Evolutionary conservation across 257 asterid genomes (phyloP), one percentile per base, ranked within the genome.

Genomic region (Scutellaria barbata): DNA sequence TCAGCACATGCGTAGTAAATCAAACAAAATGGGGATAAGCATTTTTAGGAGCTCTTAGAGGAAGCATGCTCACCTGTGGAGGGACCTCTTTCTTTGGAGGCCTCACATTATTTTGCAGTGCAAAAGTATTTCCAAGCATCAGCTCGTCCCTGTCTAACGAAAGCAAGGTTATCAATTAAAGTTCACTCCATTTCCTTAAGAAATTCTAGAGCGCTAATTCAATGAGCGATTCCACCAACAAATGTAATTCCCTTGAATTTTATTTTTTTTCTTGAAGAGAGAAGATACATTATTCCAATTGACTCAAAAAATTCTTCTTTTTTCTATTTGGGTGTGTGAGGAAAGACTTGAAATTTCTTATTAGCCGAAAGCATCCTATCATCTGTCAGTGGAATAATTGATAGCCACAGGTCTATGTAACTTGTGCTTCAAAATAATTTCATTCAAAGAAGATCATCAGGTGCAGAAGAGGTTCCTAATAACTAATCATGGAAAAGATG

Each of bases 91-190:
- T 84, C 69, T 72, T 88, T 43, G 96, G 97, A 72, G 95, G 81
- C 63, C 16, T 73, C 85, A 78, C 81, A 77, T 80, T 82, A 50
- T 82, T 74, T 76, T 80, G 76, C 52, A 73, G 79, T 13, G 77
- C 51, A 57, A 94, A 94, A 53, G 97, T 85, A 59, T 88, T 89
- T 35, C 99, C 99, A 66, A 94, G 96, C 81, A 78, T 83, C 89
- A 94, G 76, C 68, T 91, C 99, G 42, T 88, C 83, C 80, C 96
- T 88, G 77, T 84, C 99, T 94, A 86, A 68, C 81, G 78, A 81
- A 54, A 58, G 39, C 42, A 73, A 66, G 61, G 69, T 8, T n/a
- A 71, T 69, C 65, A 63, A 58, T 76, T 73, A 69, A 63, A 58
- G 25, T 41, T 25, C 22, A 9, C 25, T 45, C n/a, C 12, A 22